A percentile compares a stretch with the other conserved stretches of the same genome.
Conservation (phyloP, 345 rosid genomes). For the Eucalyptus sp. region DNA sequence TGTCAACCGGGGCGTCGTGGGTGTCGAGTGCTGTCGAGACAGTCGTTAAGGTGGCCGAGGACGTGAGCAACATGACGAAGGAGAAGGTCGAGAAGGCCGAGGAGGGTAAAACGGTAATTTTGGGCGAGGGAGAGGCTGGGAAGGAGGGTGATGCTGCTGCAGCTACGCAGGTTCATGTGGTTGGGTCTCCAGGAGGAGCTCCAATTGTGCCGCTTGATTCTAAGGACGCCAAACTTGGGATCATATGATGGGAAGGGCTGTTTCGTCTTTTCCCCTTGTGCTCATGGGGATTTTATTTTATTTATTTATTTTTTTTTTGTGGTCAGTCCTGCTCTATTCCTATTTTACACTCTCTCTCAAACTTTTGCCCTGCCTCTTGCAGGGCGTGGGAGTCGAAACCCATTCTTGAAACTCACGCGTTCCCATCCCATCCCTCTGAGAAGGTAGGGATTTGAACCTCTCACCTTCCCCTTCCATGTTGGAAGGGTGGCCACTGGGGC, state of each 20-base stretch:
- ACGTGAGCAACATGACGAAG: constrained; percentile 20
- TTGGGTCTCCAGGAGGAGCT: neutral
- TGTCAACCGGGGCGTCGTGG: constrained; percentile 31
- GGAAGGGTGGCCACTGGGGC: too few relatives aligned
- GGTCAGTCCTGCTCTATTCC: too few relatives aligned
- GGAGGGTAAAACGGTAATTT: constrained; percentile 13
- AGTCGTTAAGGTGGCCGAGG: constrained; percentile 29
- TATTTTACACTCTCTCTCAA: too few relatives aligned
- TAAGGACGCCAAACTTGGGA: constrained; percentile 3
- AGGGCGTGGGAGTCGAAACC: too few relatives aligned
- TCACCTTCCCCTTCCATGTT: too few relatives aligned
- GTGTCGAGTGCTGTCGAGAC: constrained; percentile 19
- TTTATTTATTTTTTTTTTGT: too few relatives aligned
- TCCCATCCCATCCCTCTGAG: too few relatives aligned
- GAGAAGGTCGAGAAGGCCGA: constrained; percentile 27
- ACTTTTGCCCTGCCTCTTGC: too few relatives aligned
- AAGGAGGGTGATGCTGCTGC: neutral
- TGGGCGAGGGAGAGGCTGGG: neutral
- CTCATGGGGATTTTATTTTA: neutral
- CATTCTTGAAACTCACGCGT: too few relatives aligned
- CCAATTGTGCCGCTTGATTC: constrained; percentile 7
- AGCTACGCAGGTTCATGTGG: neutral
- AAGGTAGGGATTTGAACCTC: too few relatives aligned
- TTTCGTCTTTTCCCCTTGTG: neutral
- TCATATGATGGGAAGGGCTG: neutral